Evolutionary conservation across 2,329 filamentous ascomycete genomes (phyloP).

Genomic region (Pestalotiopsis fici): DNA sequence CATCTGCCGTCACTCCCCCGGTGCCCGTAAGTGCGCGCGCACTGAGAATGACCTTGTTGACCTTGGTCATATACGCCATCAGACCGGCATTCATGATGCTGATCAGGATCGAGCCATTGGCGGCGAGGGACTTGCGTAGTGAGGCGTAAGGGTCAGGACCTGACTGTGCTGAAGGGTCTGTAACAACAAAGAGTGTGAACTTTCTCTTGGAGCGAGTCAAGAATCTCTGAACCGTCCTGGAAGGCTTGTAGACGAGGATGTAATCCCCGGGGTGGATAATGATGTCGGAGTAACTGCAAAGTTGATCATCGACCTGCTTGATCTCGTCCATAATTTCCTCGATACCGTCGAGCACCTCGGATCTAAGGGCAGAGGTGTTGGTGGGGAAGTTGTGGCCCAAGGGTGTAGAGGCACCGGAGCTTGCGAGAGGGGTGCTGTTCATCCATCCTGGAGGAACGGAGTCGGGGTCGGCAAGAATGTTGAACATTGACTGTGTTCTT

Average conservation of each 20-base stretch:
- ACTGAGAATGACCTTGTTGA: constrained; percentile 92
- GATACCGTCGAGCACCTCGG: constrained; percentile 91
- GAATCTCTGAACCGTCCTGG: constrained; percentile 85
- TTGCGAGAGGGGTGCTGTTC: constrained; percentile 43
- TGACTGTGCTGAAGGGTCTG: constrained; percentile 51
- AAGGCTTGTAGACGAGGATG: constrained; percentile 86
- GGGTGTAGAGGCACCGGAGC: constrained; percentile 53
- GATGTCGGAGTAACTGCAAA: constrained; percentile 83
- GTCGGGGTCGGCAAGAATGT: constrained; percentile 73
- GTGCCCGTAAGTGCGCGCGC: constrained; percentile 88
- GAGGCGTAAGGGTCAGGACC: constrained; percentile 42
- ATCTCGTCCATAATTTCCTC: constrained; percentile 96
- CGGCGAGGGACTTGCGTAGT: constrained; percentile 76
- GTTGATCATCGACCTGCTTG: constrained; percentile 88
- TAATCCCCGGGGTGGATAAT: constrained; percentile 94
- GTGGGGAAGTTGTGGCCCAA: constrained; percentile 38
- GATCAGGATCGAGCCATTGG: constrained; percentile 79
- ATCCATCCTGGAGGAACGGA: constrained; percentile 50
- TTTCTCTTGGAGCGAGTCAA: constrained; percentile 82
- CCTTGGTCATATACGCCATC: constrained; percentile 91
- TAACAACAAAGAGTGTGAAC: constrained; percentile 86
- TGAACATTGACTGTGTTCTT: constrained; percentile 79
- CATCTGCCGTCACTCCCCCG: constrained; percentile 80
- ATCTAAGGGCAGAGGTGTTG: constrained; percentile 71
- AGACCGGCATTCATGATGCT: constrained; percentile 82